phyloP scores from a whole-genome alignment of 495 filamentous ascomycete genomes.

The Echria macrotheca region DNA sequence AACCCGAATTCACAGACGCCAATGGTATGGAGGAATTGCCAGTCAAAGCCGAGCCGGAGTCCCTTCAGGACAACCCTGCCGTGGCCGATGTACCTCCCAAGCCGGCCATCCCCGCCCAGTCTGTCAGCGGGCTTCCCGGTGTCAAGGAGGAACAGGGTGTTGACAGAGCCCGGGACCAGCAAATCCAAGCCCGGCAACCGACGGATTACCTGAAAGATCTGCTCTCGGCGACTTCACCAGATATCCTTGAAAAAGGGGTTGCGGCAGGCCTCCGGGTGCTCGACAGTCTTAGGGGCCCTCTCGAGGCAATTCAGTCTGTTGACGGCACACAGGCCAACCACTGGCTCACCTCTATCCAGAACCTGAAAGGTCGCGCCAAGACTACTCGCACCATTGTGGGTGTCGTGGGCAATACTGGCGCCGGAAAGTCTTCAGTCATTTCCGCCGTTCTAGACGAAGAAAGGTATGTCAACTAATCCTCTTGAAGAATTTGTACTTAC shows the following conservation, averaged over 20 bases:
- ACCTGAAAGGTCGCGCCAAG: constrained; percentile 18
- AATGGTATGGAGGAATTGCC: too few species aligned
- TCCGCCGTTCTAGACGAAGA: constrained; percentile 55
- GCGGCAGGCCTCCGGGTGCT: constrained; percentile 21
- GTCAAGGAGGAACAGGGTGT: too few species aligned
- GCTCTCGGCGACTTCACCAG: constrained; percentile 7
- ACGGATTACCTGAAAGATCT: constrained; percentile 20
- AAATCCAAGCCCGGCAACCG: not conserved
- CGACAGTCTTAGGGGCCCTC: constrained; percentile 14
- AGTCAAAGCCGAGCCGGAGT: too few species aligned
- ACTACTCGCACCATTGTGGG: constrained; percentile 45
- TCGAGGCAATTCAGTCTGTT: constrained; percentile 10
- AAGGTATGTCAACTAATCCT: constrained; percentile 18
- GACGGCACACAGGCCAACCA: constrained; percentile 13
- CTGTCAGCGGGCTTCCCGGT: too few species aligned
- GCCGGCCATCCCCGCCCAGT: too few species aligned
- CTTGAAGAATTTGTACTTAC: not conserved
- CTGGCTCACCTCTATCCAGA: constrained; percentile 42
- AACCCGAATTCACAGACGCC: too few species aligned
- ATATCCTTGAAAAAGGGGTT: constrained; percentile 29
- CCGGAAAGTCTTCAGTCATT: constrained; percentile 56
- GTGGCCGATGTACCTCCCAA: too few species aligned
- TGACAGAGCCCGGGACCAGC: too few species aligned
- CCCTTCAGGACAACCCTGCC: too few species aligned
- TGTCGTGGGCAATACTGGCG: constrained; percentile 56